Percentiles rank a stretch among this genome's conserved stretches.
Evolutionary conservation across 2,329 filamentous ascomycete species (phyloP).

Genomic region (Cladosporium sp.): DNA sequence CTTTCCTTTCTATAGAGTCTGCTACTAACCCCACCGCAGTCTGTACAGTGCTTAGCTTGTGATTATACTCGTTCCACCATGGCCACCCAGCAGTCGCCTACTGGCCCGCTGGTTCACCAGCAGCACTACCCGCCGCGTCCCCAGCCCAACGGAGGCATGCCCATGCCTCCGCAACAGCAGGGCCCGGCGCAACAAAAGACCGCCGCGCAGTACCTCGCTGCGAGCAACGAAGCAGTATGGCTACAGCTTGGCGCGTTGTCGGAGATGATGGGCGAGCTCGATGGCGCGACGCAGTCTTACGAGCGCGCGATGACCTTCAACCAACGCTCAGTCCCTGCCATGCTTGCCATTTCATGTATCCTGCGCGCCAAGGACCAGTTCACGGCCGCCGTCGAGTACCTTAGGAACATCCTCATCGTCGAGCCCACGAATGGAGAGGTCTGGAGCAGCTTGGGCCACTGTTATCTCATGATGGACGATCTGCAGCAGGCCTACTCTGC

Average conservation of each 20-base stretch:
- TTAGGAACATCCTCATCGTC: conserved; percentile 86
- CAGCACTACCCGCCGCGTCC: conserved; percentile 66
- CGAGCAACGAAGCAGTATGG: conserved; percentile 87
- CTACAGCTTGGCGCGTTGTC: conserved; percentile 85
- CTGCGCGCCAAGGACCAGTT: conserved; percentile 91
- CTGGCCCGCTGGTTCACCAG: conserved; percentile 67
- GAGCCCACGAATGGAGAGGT: conserved; percentile 90
- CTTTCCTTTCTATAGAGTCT: neutral
- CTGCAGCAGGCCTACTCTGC: conserved; percentile 94
- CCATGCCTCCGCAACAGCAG: conserved; percentile 40
- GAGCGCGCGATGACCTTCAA: conserved; percentile 88
- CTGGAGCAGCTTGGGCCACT: conserved; percentile 97
- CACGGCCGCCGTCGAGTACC: conserved; percentile 87
- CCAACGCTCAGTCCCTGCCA: conserved; percentile 81
- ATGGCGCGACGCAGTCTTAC: conserved; percentile 87
- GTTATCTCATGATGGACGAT: conserved; percentile 98
- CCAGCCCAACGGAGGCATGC: conserved; percentile 55
- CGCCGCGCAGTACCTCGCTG: conserved; percentile 72
- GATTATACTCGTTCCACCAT: conserved; percentile 26
- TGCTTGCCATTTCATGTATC: conserved; percentile 93
- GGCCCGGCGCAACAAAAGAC: conserved; percentile 61
- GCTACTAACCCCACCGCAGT: neutral
- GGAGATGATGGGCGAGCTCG: conserved; percentile 83
- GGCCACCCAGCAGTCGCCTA: conserved; percentile 69
- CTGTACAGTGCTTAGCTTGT: conserved; percentile 3